Conservation (phyloP, 768 basidiomycete genomes). For the Suillus discolor region DNA sequence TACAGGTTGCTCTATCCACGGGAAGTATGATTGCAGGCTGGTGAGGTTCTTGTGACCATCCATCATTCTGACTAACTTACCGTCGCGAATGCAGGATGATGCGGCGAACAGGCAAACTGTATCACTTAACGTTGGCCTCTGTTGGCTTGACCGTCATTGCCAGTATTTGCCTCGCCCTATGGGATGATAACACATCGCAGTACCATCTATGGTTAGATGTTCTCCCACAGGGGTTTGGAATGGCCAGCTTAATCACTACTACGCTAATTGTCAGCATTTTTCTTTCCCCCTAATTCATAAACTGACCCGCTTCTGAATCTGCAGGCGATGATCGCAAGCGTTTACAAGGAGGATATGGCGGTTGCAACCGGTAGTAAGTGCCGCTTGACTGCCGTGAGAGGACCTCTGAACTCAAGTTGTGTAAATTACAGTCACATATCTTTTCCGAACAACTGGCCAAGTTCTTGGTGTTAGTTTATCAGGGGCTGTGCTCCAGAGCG, state of each 20-base stretch:
- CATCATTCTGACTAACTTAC: slow-evolving; percentile 11
- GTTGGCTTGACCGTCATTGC: slow-evolving; percentile 63
- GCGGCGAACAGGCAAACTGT: slow-evolving; percentile 86
- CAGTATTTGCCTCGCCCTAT: slow-evolving; percentile 59
- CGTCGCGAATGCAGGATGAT: slow-evolving; percentile 59
- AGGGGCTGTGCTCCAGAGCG: slow-evolving; percentile 81
- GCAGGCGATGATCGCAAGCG: slow-evolving; percentile 86
- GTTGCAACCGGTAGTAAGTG: slow-evolving; percentile 88
- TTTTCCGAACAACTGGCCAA: slow-evolving; percentile 93
- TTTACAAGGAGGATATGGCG: slow-evolving; percentile 79
- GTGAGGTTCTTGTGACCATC: slow-evolving; percentile 40
- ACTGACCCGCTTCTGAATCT: slow-evolving; percentile 12
- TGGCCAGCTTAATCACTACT: slow-evolving; percentile 83
- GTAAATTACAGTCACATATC: slow-evolving; percentile 74
- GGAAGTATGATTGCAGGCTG: slow-evolving; percentile 91
- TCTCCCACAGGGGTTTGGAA: slow-evolving; percentile 81
- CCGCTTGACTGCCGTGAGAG: slow-evolving; percentile 9
- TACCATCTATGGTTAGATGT: slow-evolving; percentile 79
- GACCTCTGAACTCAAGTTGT: slow-evolving; percentile 10
- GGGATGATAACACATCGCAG: slow-evolving; percentile 62
- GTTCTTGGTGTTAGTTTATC: slow-evolving; percentile 92
- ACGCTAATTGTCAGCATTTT: slow-evolving; percentile 71
- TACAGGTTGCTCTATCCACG: slow-evolving; percentile 73
- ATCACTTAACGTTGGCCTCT: slow-evolving; percentile 68
- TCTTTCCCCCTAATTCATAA: slow-evolving; percentile 11